Percentiles rank a stretch among this genome's conserved stretches.
These are phyloP conservation scores for Eremomyces bilateralis DNA, from an alignment of 495 filamentous ascomycete genomes.

Conservation along the genomic window DNA sequence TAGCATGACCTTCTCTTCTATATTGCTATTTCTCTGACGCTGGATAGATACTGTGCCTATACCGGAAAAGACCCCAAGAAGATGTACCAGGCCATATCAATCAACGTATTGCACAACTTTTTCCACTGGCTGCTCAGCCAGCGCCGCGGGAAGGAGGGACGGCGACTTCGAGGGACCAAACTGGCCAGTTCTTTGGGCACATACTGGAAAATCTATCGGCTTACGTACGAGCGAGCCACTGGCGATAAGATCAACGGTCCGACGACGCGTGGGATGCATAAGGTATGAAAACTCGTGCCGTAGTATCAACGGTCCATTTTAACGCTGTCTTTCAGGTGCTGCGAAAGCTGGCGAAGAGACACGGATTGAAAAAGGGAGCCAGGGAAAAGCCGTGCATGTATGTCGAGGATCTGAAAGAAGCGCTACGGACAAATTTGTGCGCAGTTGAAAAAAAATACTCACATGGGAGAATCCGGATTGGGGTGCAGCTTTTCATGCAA, in stretches of 20 bases:
- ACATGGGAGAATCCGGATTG: constrained; percentile 16
- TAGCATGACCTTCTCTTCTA: background rate
- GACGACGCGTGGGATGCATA: background rate
- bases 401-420: no score
- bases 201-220: no score
- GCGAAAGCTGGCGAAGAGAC: background rate
- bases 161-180: background rate
- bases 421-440: constrained; percentile 6
- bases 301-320: background rate
- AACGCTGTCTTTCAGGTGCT: background rate
- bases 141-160: no score
- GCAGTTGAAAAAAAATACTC: constrained; percentile 19
- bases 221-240: no score
- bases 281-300: background rate
- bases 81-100: no score
- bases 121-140: no score
- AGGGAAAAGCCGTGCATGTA: background rate
- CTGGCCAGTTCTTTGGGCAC: background rate
- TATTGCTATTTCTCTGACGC: no score
- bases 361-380: background rate
- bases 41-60: background rate
- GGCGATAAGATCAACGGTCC: background rate
- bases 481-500: constrained; percentile 20
- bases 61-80: background rate
- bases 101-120: no score